These are phyloP conservation scores for Paracoccidioides lutzii DNA, from an alignment of 2,329 filamentous ascomycete species.

Conservation along the genomic window DNA sequence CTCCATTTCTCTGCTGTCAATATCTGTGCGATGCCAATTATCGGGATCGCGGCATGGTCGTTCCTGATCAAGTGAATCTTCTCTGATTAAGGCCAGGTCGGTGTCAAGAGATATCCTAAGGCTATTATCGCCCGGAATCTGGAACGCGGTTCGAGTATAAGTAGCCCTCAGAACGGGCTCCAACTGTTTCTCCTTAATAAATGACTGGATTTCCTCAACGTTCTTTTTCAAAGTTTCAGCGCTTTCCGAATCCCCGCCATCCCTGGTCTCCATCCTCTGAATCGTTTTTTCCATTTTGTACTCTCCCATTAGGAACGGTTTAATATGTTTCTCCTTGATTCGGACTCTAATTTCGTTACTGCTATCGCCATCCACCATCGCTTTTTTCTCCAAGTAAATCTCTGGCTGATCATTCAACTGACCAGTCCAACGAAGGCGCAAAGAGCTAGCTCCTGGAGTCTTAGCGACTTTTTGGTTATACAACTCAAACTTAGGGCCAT, in stretches of 20 bases:
- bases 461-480: constrained; percentile 77
- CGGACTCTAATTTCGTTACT: constrained; percentile 69
- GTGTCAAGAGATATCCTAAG: constrained; percentile 90
- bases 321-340: constrained; percentile 90
- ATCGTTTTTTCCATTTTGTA: constrained; percentile 88
- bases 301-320: constrained; percentile 70
- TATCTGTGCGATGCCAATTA: constrained; percentile 83
- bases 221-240: constrained; percentile 58
- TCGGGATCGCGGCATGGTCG: constrained; percentile 80
- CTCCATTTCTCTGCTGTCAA: constrained; percentile 68
- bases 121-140: constrained; percentile 83
- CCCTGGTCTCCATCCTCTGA: constrained; percentile 63
- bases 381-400: constrained; percentile 82
- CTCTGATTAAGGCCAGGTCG: constrained; percentile 71
- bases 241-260: constrained; percentile 53
- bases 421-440: constrained; percentile 86
- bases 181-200: constrained; percentile 63
- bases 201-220: constrained; percentile 63
- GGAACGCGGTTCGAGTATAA: constrained; percentile 88
- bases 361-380: constrained; percentile 58
- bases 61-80: constrained; percentile 60
- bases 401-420: constrained; percentile 66
- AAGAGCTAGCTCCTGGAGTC: constrained; percentile 60
- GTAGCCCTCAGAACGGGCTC: constrained; percentile 82
- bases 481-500: constrained; percentile 71